Evolutionary conservation across 2,329 filamentous ascomycete genomes (phyloP), one percentile per base, ranked within the genome.

Genomic region (Fonsecaea erecta): DNA sequence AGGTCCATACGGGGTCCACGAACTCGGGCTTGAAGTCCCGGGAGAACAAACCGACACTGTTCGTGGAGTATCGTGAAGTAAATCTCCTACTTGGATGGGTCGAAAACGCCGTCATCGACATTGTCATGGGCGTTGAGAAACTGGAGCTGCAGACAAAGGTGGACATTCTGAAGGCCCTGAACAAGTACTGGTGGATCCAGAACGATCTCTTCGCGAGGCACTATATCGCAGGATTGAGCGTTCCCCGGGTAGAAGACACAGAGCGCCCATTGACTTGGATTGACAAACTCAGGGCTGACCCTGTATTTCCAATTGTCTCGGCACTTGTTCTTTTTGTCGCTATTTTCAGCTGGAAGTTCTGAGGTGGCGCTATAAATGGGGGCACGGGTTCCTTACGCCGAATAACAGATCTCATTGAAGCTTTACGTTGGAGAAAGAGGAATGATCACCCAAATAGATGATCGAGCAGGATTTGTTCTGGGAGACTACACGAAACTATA

Each of bases 101-200:
- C 28, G 71, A 73, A 60, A 70, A 74, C 46, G 72, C 72, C 26
- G 70, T 75, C 14, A 67, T 73, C 6, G 70, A 71, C 53, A 69
- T 71, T 6, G 70, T 72, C 16, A 70, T 75, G 69, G 71, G 69
- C 3, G 68, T 72, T 18, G 71, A 74, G 16, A 69, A 62, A 1
- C 55, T 74, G 21, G 73, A 74, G 30, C 16, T 68, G n/a, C 60
- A 69, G 52, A 72, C 63, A 4, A 73, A 71, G 59, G 69, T 70
- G 28, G 65, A 69, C 53, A 68, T 73, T 12, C 52, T 74, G 28
- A 65, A 65, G 11, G 73, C 73, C 9, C 71, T 73, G 48, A 74
- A 74, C 65, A 75, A 74, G 67, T 60, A 73, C 46, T 58, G 74
- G 37, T 75, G 73, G 73, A 72, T 75, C 43, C 73, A 75, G 67